Percentiles rank a stretch among this genome's conserved stretches.
Conservation (phyloP, 768 basidiomycete species). For the Suillus brevipes region DNA sequence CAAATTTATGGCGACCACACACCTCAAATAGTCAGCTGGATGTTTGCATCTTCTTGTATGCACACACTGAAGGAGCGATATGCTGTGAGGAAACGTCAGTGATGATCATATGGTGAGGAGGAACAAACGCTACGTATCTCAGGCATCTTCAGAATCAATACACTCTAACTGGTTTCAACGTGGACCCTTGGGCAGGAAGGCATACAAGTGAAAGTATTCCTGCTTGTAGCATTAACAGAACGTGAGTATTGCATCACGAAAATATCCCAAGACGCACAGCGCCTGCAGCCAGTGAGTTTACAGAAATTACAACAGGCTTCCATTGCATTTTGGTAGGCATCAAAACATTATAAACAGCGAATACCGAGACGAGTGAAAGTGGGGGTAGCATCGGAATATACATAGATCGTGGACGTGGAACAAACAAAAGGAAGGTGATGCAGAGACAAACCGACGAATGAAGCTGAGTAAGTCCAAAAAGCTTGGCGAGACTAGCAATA, state of each 20-base stretch:
- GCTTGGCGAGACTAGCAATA: not conserved
- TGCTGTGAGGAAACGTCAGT: not conserved
- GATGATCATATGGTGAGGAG: not conserved
- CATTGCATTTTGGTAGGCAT: conserved; percentile 13
- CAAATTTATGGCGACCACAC: conserved; percentile 62
- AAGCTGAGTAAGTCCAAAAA: conserved; percentile 6
- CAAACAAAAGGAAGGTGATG: conserved; percentile 8
- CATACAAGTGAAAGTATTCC: not conserved
- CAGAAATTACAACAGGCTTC: conserved; percentile 24
- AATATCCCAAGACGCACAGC: not conserved
- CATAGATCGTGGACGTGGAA: conserved; percentile 8
- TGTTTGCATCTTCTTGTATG: conserved; percentile 80
- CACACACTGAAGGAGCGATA: conserved; percentile 66
- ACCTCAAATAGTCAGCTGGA: conserved; percentile 66
- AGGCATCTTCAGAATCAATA: not conserved
- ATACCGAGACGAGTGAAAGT: conserved; percentile 11
- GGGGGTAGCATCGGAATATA: conserved; percentile 17
- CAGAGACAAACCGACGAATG: conserved; percentile 5
- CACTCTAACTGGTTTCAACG: not conserved
- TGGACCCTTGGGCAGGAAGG: not conserved
- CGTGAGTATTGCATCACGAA: not conserved
- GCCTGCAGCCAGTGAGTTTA: not conserved
- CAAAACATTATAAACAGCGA: conserved; percentile 15
- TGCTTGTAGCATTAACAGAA: not conserved
- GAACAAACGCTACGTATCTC: not conserved